These are phyloP conservation scores for Phytopythium vexans DNA, from an alignment of 352 stramenopile species.

Conservation along the genomic window DNA sequence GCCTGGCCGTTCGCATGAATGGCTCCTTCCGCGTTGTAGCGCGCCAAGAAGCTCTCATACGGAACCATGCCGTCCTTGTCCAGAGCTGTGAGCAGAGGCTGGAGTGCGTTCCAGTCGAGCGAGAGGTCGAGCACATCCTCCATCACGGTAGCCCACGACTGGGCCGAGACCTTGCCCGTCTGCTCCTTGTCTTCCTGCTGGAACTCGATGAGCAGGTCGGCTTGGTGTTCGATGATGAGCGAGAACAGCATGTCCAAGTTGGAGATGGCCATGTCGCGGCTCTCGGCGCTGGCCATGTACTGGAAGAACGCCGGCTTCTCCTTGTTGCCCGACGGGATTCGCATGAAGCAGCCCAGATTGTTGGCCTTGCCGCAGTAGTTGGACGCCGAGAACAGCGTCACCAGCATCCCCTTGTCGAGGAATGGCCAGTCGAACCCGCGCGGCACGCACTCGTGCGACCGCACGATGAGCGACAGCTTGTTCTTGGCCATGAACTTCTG, in stretches of 20 bases:
- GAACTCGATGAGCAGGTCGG: conserved; percentile 65
- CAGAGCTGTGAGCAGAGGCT: conserved; percentile 70
- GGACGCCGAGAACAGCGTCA: conserved; percentile 86
- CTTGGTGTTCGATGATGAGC: conserved; percentile 73
- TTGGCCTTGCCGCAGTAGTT: conserved; percentile 87
- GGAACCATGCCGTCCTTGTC: conserved; percentile 66
- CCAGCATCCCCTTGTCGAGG: conserved; percentile 78
- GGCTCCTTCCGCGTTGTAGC: conserved; percentile 67
- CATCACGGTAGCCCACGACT: conserved; percentile 63
- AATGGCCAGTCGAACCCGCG: conserved; percentile 80
- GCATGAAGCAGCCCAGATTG: conserved; percentile 85
- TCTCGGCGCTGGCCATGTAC: conserved; percentile 83
- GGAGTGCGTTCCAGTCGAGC: conserved; percentile 74
- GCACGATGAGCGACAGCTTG: conserved; percentile 74
- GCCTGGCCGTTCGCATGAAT: conserved; percentile 9
- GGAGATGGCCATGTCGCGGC: conserved; percentile 73
- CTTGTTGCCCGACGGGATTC: conserved; percentile 55
- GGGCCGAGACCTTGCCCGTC: conserved; percentile 40
- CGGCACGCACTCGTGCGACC: conserved; percentile 83
- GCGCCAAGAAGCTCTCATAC: conserved; percentile 69
- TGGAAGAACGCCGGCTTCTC: conserved; percentile 85
- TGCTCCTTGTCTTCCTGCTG: conserved; percentile 40
- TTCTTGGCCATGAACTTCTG: conserved; percentile 88
- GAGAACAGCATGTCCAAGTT: conserved; percentile 86
- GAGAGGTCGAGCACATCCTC: conserved; percentile 77